These are phyloP conservation scores for Trichocomaceae sp. DNA, from an alignment of 2,329 filamentous ascomycete species.

Conservation along the genomic window DNA sequence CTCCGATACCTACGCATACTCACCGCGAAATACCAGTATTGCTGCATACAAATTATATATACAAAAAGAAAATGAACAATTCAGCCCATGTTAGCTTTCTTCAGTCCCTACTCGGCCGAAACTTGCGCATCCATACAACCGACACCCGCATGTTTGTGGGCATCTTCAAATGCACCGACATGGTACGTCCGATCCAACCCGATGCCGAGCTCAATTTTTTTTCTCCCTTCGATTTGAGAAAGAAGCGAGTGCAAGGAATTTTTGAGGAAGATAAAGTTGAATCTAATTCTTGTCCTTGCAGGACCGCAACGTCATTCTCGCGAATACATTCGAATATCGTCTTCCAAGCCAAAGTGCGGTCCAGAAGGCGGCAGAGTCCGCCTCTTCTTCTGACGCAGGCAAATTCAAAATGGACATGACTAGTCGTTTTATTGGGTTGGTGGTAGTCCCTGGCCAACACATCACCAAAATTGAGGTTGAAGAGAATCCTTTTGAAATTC, in stretches of 20 bases:
- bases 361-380: constrained; percentile 25
- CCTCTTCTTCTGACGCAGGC: constrained; percentile 18
- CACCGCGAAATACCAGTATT: neutral
- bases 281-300: constrained; percentile 31
- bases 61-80: constrained; percentile 28
- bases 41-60: neutral
- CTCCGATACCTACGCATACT: neutral
- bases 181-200: constrained; percentile 51
- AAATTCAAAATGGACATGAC: constrained; percentile 63
- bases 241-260: neutral
- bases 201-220: neutral
- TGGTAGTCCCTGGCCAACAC: constrained; percentile 81
- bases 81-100: constrained; percentile 33
- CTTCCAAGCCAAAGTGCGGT: constrained; percentile 54
- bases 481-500: constrained; percentile 38
- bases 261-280: neutral
- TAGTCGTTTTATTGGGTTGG: constrained; percentile 77
- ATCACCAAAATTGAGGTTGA: constrained; percentile 86
- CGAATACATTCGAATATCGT: constrained; percentile 83
- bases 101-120: constrained; percentile 65
- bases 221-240: neutral
- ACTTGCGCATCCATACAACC: constrained; percentile 68
- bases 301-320: constrained; percentile 84
- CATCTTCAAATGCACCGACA: constrained; percentile 89
- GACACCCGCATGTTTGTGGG: constrained; percentile 87